Evolutionary conservation across 1,139 yeast genomes (phyloP), one percentile per base, ranked within the genome.

Genomic region (Scheffersomyces cryptocercus): DNA sequence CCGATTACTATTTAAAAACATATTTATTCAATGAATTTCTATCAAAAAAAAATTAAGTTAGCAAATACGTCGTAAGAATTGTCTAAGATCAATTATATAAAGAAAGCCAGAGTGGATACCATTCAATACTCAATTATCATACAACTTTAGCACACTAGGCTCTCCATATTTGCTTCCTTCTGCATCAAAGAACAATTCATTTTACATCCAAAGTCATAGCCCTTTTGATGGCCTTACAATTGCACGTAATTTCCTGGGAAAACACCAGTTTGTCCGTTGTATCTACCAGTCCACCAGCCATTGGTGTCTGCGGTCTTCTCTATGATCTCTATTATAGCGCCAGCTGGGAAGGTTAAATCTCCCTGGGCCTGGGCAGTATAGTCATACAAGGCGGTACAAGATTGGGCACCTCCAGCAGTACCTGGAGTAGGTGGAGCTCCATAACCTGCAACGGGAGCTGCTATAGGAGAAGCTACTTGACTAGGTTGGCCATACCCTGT

Each of bases 231-330:
- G 7, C 26, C 1, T 20, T 20, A 16, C 50, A 87, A 65, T 62
- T 87, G 91, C 30, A 93, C 98, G 59, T 93, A 93, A 64, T 91
- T 93, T 12, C 97, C 98, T 4, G 99, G 99, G 73, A 93, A 93
- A 6, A 84, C 88, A 43, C 99, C 99, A 44, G 84, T 83, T 49
- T 77, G 85, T 9, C 97, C 97, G 56, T 90, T 88, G 54, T 80
- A 72, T 43, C 76, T 72, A n/a, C 99, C 99, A 1, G 96, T 88
- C 99, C 99, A 93, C 99, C 99, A 93, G 3, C 96, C 98, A 57
- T 89, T 89, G 43, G 84, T 77, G 61, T 90, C 97, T 0, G 81
- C 76, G 1, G 96, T 85, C 56, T 88, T 83, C 60, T 89, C 88
- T 5, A 90, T 79, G 45, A 93, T 75, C 56, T 88, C 90, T 55